phyloP scores from a whole-genome alignment of 2,329 filamentous ascomycete genomes.

The Seiridium cupressi region DNA sequence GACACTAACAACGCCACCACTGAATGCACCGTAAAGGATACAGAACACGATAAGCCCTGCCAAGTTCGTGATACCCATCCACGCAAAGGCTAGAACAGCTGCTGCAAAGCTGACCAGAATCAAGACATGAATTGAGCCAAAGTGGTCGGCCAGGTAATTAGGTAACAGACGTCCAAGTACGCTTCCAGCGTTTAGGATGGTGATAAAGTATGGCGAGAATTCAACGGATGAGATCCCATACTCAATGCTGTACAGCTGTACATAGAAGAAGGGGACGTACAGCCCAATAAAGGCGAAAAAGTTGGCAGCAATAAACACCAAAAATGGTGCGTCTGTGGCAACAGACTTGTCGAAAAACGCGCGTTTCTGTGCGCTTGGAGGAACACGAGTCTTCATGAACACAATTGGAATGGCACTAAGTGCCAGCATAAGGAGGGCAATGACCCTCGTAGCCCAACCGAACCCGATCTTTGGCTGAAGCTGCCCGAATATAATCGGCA shows the following conservation, averaged over 20 bases:
- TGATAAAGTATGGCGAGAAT: conserved; percentile 28
- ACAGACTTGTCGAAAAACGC: conserved; percentile 24
- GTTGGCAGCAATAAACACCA: conserved; percentile 19
- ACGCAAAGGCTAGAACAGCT: conserved; percentile 27
- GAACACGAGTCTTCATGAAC: conserved; percentile 25
- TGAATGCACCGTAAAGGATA: conserved; percentile 33
- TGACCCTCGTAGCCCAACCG: conserved; percentile 44
- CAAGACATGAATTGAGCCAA: conserved; percentile 29
- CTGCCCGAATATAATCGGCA: conserved; percentile 39
- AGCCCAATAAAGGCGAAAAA: conserved; percentile 32
- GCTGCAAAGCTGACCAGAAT: conserved; percentile 23
- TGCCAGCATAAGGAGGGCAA: conserved; percentile 36
- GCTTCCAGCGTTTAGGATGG: conserved; percentile 34
- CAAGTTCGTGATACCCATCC: conserved; percentile 23
- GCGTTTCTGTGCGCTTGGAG: conserved; percentile 18
- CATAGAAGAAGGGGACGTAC: conserved; percentile 35
- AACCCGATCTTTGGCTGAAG: conserved; percentile 44
- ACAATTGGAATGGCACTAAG: conserved; percentile 21
- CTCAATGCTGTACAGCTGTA: conserved; percentile 19
- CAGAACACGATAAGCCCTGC: conserved; percentile 26
- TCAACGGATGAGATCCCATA: conserved; percentile 9
- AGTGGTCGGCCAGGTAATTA: conserved; percentile 29
- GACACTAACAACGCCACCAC: conserved; percentile 31
- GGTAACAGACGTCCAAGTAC: conserved; percentile 35
- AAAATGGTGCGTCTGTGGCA: conserved; percentile 26